Conservation (phyloP, 2,329 filamentous ascomycete species). For the Volutella citrinella region DNA sequence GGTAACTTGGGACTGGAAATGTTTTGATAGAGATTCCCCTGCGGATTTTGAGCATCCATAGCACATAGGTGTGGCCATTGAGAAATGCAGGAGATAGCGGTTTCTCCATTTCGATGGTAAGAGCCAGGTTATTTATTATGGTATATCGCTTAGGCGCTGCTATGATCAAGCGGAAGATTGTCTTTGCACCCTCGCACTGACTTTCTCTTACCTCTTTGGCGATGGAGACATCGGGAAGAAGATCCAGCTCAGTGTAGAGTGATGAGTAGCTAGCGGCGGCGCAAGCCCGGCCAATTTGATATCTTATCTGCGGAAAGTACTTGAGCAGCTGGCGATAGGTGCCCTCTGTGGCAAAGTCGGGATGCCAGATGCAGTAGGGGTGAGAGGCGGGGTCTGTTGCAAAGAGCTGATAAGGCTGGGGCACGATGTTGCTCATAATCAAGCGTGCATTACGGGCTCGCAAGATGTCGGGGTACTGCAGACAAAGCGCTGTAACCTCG, state of each 20-base stretch:
- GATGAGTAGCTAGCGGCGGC: slow-evolving; percentile 5
- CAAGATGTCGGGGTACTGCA: not conserved
- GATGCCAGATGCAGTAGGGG: slow-evolving; percentile 12
- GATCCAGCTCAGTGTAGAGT: slow-evolving; percentile 4
- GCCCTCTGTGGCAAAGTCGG: slow-evolving; percentile 2
- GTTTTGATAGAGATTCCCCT: too few species aligned
- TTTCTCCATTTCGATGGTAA: not conserved
- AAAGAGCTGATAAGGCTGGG: too few species aligned
- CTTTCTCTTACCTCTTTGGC: slow-evolving; percentile 10
- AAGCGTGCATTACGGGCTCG: slow-evolving; percentile 8
- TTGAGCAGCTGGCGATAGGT: slow-evolving; percentile 4
- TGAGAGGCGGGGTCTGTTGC: not conserved
- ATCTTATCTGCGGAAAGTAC: slow-evolving; percentile 3
- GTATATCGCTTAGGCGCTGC: slow-evolving; percentile 1
- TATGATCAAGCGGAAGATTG: slow-evolving; percentile 10
- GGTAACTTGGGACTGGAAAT: too few species aligned
- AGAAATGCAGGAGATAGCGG: slow-evolving; percentile 7
- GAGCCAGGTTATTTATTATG: slow-evolving; percentile 6
- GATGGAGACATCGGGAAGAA: slow-evolving; percentile 8
- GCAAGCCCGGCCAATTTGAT: slow-evolving; percentile 9
- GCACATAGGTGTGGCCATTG: slow-evolving; percentile 6
- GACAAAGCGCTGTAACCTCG: not conserved
- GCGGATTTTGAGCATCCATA: slow-evolving; percentile 2
- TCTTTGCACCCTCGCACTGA: not conserved
- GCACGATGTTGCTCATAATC: slow-evolving; percentile 11